Evolutionary conservation across 2,329 filamentous ascomycete species (phyloP).

Genomic region (Fusarium metavorans): DNA sequence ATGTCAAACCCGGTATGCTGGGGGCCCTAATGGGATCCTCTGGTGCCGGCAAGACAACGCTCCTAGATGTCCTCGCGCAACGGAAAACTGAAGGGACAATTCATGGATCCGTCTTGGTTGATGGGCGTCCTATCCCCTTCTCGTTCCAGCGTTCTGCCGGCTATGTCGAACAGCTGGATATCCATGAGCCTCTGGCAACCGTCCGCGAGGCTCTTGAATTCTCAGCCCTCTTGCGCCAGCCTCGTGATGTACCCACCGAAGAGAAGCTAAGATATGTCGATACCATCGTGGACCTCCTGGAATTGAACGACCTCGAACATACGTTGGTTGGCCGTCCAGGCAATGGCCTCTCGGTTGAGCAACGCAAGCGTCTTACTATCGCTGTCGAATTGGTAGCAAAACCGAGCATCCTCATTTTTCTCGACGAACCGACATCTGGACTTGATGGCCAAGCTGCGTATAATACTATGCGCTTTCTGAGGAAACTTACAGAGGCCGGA

Average conservation of each 20-base stretch:
- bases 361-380: constrained; percentile 64
- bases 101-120: constrained; percentile 78
- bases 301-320: background rate
- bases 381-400: constrained; percentile 69
- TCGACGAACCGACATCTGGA: background rate
- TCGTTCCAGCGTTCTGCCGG: constrained; percentile 90
- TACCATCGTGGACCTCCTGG: background rate
- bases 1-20: constrained; percentile 78
- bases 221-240: background rate
- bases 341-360: constrained; percentile 30
- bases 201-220: constrained; percentile 70
- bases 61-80: constrained; percentile 84
- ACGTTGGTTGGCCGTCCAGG: background rate
- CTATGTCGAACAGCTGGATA: constrained; percentile 90
- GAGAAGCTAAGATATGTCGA: background rate
- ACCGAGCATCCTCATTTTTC: constrained; percentile 54
- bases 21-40: constrained; percentile 77
- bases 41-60: constrained; percentile 88
- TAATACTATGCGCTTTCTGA: constrained; percentile 50
- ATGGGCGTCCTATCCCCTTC: constrained; percentile 72
- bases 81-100: constrained; percentile 90
- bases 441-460: background rate
- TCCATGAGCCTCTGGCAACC: constrained; percentile 82
- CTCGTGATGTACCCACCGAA: background rate
- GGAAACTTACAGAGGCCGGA: constrained; percentile 70